Percentiles rank a stretch among this genome's conserved stretches.
phyloP scores from a whole-genome alignment of 352 stramenopile genomes.

The Blastocystis hominis region DNA sequence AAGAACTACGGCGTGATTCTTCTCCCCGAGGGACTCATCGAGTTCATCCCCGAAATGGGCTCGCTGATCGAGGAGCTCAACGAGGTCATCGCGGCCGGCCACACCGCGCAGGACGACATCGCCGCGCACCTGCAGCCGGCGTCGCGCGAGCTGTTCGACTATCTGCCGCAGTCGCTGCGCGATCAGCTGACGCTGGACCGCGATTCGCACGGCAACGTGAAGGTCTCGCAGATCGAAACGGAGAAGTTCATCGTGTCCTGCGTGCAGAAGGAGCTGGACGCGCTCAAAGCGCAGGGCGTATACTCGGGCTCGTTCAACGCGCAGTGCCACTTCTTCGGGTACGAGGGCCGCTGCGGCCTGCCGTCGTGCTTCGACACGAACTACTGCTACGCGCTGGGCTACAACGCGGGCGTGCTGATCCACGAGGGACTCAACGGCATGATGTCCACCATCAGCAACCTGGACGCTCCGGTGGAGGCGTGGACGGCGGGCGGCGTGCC shows the following conservation, averaged over 20 bases:
- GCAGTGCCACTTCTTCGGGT: slow-evolving; percentile 65
- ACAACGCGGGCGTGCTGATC: slow-evolving; percentile 62
- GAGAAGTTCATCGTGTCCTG: slow-evolving; percentile 65
- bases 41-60: slow-evolving; percentile 67
- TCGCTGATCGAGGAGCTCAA: slow-evolving; percentile 65
- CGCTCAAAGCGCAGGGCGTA: slow-evolving; percentile 60
- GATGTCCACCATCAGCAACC: slow-evolving; percentile 56
- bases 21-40: slow-evolving; percentile 66
- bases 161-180: slow-evolving; percentile 51
- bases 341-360: slow-evolving; percentile 63
- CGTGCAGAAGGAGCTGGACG: slow-evolving; percentile 64
- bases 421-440: slow-evolving; percentile 61
- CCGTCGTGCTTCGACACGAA: slow-evolving; percentile 63
- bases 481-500: slow-evolving; percentile 64
- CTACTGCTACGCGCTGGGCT: slow-evolving; percentile 65
- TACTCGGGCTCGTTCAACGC: slow-evolving; percentile 64
- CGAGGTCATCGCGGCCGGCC: slow-evolving; percentile 62
- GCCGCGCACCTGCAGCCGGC: background rate
- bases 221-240: slow-evolving; percentile 66
- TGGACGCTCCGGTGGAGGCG: slow-evolving; percentile 59
- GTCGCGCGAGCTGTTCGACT: slow-evolving; percentile 57
- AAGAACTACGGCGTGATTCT: slow-evolving; percentile 67
- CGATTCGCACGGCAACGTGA: slow-evolving; percentile 59
- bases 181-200: slow-evolving; percentile 59
- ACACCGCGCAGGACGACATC: slow-evolving; percentile 29